Evolutionary conservation across 163 green algal species (phyloP).

Genomic region (Scenedesmus sp.): DNA sequence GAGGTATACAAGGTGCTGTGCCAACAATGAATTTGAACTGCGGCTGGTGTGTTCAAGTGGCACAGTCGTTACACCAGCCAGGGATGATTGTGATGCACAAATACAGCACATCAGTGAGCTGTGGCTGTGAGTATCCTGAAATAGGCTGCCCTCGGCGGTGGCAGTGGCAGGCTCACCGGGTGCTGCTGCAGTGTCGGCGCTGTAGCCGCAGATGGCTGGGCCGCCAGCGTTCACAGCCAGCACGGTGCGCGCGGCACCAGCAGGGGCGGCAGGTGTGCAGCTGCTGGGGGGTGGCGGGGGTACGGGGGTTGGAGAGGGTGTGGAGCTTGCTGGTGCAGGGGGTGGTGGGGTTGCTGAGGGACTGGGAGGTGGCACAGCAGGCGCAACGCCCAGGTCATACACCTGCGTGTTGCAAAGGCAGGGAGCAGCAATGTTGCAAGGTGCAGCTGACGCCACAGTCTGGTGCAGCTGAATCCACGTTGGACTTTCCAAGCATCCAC

Average conservation of each 20-base stretch:
- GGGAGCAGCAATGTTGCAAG: neutral
- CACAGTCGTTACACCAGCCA: no score
- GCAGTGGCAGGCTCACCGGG: neutral
- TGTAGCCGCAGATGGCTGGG: constrained; percentile 1
- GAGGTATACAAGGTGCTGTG: no score
- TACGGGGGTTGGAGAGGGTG: neutral
- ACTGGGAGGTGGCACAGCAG: neutral
- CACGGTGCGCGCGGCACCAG: neutral
- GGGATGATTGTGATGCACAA: no score
- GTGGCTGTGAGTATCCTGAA: no score
- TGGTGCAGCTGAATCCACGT: no score
- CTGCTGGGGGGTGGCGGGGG: neutral
- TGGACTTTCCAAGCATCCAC: no score
- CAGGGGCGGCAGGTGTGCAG: neutral
- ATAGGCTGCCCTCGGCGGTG: no score
- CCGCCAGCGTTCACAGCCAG: constrained; percentile 5
- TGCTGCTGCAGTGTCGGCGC: neutral
- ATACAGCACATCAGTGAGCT: no score
- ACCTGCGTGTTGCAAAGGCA: neutral
- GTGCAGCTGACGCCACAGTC: neutral
- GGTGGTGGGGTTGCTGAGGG: neutral
- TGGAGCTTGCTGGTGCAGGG: neutral
- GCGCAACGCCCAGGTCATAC: neutral
- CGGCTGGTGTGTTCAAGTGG: no score
- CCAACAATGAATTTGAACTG: no score